These are phyloP conservation scores for Tuber aestivum DNA, from an alignment of 495 filamentous ascomycete species.

Conservation along the genomic window DNA sequence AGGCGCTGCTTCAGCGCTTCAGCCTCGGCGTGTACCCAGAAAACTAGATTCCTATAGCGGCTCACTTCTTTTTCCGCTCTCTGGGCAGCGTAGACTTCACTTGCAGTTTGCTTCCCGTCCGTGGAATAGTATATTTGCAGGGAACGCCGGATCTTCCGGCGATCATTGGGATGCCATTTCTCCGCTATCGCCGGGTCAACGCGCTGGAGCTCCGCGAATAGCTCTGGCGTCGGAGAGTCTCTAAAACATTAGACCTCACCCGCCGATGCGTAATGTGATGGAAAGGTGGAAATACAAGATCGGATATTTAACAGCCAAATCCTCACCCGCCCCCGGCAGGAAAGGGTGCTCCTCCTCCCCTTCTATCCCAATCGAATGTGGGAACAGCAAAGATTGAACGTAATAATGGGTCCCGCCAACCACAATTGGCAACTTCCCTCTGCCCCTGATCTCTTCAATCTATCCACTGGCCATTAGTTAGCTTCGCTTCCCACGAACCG, in stretches of 20 bases:
- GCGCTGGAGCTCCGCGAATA: constrained; percentile 64
- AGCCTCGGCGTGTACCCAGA: constrained; percentile 78
- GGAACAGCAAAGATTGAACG: constrained; percentile 75
- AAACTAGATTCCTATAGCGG: constrained; percentile 60
- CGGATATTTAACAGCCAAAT: constrained; percentile 53
- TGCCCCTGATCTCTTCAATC: constrained; percentile 68
- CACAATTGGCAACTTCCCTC: constrained; percentile 77
- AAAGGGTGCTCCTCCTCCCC: constrained; percentile 38
- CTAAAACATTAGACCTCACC: constrained; percentile 8
- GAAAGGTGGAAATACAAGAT: constrained; percentile 51
- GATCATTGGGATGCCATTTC: constrained; percentile 89
- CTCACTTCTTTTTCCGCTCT: constrained; percentile 40
- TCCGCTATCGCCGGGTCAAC: constrained; percentile 87
- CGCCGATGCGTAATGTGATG: not conserved
- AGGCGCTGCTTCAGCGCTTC: constrained; percentile 63
- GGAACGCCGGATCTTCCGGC: constrained; percentile 80
- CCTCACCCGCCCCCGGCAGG: constrained; percentile 18
- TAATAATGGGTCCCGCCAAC: constrained; percentile 97
- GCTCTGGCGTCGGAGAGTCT: constrained; percentile 58
- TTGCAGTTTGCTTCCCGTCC: constrained; percentile 59
- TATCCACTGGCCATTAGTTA: constrained; percentile 14
- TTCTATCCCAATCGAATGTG: constrained; percentile 48
- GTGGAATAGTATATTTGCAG: constrained; percentile 82
- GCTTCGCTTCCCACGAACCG: not conserved
- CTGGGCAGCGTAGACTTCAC: constrained; percentile 83